Percentiles rank a stretch among this genome's conserved stretches.
Evolutionary conservation across 2,329 filamentous ascomycete species (phyloP).

Genomic region (Chaetomium sp.): DNA sequence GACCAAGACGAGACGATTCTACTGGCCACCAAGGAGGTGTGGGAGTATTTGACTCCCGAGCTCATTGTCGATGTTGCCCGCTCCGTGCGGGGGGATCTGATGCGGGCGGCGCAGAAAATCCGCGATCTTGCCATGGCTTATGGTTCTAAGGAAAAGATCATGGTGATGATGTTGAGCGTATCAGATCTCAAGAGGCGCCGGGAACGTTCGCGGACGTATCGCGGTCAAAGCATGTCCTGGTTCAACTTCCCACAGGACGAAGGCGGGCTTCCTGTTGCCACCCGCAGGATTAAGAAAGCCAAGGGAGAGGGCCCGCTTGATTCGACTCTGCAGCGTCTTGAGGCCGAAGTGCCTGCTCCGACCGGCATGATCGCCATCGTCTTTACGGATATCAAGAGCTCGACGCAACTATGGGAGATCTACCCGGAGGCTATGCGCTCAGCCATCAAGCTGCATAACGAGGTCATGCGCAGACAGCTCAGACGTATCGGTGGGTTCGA

Average conservation of each 20-base stretch:
- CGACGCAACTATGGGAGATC: constrained; percentile 91
- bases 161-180: constrained; percentile 98
- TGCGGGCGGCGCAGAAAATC: constrained; percentile 91
- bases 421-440: constrained; percentile 93
- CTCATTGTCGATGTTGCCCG: constrained; percentile 88
- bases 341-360: constrained; percentile 85
- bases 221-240: constrained; percentile 79
- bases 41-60: constrained; percentile 88
- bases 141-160: constrained; percentile 87
- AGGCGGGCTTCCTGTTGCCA: constrained; percentile 50
- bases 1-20: constrained; percentile 92
- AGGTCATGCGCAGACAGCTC: constrained; percentile 88
- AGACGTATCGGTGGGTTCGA: constrained; percentile 94
- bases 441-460: constrained; percentile 95
- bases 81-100: constrained; percentile 79
- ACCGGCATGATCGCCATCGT: constrained; percentile 87
- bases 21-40: constrained; percentile 84
- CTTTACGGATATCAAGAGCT: constrained; percentile 99
- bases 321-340: constrained; percentile 78
- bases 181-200: constrained; percentile 78
- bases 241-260: constrained; percentile 66
- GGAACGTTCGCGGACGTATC: constrained; percentile 64
- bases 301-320: constrained; percentile 66
- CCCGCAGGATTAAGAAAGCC: constrained; percentile 52
- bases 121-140: constrained; percentile 94